Conservation (phyloP, 2,329 filamentous ascomycete species). For the Pseudohalonectria lignicola region DNA sequence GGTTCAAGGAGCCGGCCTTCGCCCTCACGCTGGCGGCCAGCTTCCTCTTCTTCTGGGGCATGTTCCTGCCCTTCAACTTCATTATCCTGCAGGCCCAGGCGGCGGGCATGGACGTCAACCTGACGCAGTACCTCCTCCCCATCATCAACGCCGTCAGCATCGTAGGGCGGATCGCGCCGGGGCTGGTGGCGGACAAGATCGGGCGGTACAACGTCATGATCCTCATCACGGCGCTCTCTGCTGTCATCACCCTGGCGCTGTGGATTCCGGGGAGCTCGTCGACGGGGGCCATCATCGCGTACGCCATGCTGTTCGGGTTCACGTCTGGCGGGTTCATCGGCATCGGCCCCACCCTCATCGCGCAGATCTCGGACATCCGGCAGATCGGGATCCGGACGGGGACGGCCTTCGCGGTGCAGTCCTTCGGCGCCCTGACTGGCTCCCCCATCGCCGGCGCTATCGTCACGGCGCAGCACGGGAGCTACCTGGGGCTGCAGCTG, state of each 20-base stretch:
- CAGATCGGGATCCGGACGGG: conserved; percentile 50
- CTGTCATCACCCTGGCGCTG: conserved; percentile 25
- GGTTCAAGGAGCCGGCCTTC: conserved; percentile 34
- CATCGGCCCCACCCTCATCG: conserved; percentile 43
- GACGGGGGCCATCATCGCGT: conserved; percentile 46
- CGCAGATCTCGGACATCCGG: conserved; percentile 48
- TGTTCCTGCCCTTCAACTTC: conserved; percentile 45
- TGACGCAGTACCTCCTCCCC: conserved; percentile 35
- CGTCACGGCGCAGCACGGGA: conserved; percentile 27
- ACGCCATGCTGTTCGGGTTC: conserved; percentile 54
- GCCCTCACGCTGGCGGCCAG: conserved; percentile 28
- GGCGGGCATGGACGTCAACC: conserved; percentile 26
- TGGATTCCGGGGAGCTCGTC: conserved; percentile 25
- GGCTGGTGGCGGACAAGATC: conserved; percentile 29
- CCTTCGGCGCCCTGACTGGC: conserved; percentile 46
- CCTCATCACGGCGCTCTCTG: conserved; percentile 31
- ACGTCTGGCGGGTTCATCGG: conserved; percentile 52
- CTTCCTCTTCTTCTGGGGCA: conserved; percentile 45
- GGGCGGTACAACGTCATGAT: conserved; percentile 31
- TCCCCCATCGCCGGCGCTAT: conserved; percentile 46
- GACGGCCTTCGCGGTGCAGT: conserved; percentile 41
- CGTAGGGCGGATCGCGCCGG: conserved; percentile 39
- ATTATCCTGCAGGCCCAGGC: conserved; percentile 34
- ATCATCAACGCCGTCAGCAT: conserved; percentile 48
- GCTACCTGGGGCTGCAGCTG: conserved; percentile 39